Evolutionary conservation across 1,284 basidiomycete genomes (phyloP), one percentile per base, ranked within the genome.

Genomic region (Blastosporella zonata): DNA sequence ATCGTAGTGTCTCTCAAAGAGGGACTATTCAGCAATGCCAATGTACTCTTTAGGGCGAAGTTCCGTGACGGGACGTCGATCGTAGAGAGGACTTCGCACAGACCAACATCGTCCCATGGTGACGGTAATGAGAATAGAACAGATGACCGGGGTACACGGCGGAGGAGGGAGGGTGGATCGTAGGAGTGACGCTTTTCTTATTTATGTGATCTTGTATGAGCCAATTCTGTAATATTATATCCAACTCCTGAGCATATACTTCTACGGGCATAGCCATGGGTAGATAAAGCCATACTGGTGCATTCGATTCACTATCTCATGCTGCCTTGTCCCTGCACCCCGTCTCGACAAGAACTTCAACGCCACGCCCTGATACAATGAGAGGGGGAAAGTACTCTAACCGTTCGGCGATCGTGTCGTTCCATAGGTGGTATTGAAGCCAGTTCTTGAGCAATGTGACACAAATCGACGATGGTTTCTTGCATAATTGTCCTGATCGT

Each of bases 1-100:
- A 97, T 98, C 62, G 97, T 99, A 42, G 96, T 99, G 46, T 93
- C 89, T 33, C 76, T 99, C 52, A 99, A 99, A 69, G 97, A 99
- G 63, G 96, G 96, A 2, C 74, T 97, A 46, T 99, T 99, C 72
- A 95, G 92, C 9, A 98, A 99, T 62, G 97, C 96, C 21, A 99
- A 98, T 60, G 95, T 98, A 15, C 74, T 99, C 41, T 99, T 98
- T 79, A 80, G 87, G 40, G 92, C 96, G 22, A 77, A 88, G 51
- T 97, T 97, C 74, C 76, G 92, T 38, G 93, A 97, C 62, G 94
- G 93, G 3, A 97, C 93, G 3, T 91, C 87, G 43, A 77, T 96
- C 40, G 93, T 97, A 28, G 92, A 97, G 63, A 72, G 87, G 47
- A 88, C 87, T 1, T 82, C 72, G 6, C 79, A 85, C 56, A 67